Evolutionary conservation across 257 asterid genomes (phyloP), one percentile per base, ranked within the genome.

Genomic region (Paulownia fortunei): DNA sequence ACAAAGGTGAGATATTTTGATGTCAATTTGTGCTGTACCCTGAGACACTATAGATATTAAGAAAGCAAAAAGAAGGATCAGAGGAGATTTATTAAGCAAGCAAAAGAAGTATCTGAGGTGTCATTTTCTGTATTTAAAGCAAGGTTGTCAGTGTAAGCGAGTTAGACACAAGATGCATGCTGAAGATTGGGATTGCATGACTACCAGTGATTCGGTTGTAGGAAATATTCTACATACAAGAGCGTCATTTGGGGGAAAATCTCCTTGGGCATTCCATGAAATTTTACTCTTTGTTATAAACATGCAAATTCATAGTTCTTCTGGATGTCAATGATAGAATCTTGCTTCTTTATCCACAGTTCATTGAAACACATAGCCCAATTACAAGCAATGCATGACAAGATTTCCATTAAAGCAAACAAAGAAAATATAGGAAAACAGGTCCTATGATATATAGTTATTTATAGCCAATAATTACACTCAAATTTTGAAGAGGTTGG

Each of bases 331-430:
- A 65, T 7, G 18, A 41, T n/a, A 54, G 21, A 8, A 65, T 41
- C 15, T 21, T 27, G 21, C 16, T 16, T 55, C 36, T 73, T 69
- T 16, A 63, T 52, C 44, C 21, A 30, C 23, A 24, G 39, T 51
- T 47, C 67, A 49, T 44, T 18, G 61, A 37, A 41, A 56, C 21
- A 19, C 36, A 75, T 32, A 47, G 55, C 24, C 2, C 11, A 51
- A 4, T 67, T n/a, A 73, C 42, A 74, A 18, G 72, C 41, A 56
- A 68, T 21, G 59, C 67, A 30, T 69, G 19, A 21, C 36, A 37
- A 58, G 7, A 6, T 37, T 6, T 47, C 27, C n/a, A 75, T 46
- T 30, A 24, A 65, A 55, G 68, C 42, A 54, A 59, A 61, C 32
- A 69, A 27, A 72, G 46, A 51, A 69, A 67, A 34, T 44, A 27